Percentiles rank a stretch among this genome's conserved stretches.
Evolutionary conservation across 371 early-diverging fungal species (phyloP).

Genomic region (Circinella minor): DNA sequence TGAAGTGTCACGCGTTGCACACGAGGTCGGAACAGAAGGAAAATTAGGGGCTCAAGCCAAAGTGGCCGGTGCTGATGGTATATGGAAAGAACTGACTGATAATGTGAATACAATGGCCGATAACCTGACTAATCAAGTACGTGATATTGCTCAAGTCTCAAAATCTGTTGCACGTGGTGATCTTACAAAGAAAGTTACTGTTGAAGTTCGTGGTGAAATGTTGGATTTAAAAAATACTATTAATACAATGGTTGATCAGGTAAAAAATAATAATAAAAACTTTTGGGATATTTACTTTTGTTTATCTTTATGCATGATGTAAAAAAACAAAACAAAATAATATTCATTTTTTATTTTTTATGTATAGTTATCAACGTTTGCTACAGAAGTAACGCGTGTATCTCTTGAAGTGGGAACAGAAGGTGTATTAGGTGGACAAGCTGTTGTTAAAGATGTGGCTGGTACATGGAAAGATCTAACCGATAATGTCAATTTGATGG

Average conservation of each 20-base stretch:
- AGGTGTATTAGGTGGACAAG: slow-evolving; percentile 68
- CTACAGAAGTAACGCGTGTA: slow-evolving; percentile 67
- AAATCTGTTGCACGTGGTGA: slow-evolving; percentile 55
- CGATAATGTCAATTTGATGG: slow-evolving; percentile 66
- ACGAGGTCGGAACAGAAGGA: slow-evolving; percentile 42
- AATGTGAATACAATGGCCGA: slow-evolving; percentile 51
- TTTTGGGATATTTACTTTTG: too few relatives aligned
- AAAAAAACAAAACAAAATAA: too few relatives aligned
- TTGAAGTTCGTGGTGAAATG: slow-evolving; percentile 54
- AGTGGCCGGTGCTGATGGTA: slow-evolving; percentile 52
- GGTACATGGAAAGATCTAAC: slow-evolving; percentile 68
- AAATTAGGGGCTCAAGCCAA: slow-evolving; percentile 36
- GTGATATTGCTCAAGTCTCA: slow-evolving; percentile 51
- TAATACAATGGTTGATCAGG: slow-evolving; percentile 60
- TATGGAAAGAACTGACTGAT: slow-evolving; percentile 64
- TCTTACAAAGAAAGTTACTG: slow-evolving; percentile 47
- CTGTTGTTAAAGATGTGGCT: slow-evolving; percentile 56
- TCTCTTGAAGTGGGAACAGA: slow-evolving; percentile 70
- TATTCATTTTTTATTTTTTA: slow-evolving; percentile 11
- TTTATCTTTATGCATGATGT: neutral
- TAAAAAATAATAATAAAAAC: slow-evolving; percentile 22
- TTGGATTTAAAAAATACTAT: slow-evolving; percentile 55
- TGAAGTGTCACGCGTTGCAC: slow-evolving; percentile 45
- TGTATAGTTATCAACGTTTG: slow-evolving; percentile 46
- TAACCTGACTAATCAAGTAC: slow-evolving; percentile 55